Evolutionary conservation across 208 protist genomes (phyloP).

Genomic region (Acanthamoeba royreba): DNA sequence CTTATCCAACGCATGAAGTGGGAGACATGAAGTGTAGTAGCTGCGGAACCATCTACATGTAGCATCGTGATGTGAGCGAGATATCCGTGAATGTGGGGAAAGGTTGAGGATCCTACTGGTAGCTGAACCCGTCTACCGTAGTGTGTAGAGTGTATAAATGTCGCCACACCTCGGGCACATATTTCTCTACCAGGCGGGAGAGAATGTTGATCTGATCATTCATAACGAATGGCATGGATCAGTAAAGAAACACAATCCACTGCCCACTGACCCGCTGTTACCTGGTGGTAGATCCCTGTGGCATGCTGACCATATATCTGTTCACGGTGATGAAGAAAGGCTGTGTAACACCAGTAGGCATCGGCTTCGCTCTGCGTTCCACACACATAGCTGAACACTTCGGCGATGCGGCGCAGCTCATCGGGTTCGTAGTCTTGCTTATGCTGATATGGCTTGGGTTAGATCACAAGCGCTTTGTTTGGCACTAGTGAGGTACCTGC

Average conservation of each 20-base stretch:
- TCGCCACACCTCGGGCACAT: background rate
- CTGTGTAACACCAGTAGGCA: background rate
- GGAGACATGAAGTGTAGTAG: background rate
- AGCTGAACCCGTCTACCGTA: background rate
- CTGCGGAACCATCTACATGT: background rate
- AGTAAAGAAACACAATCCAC: too few relatives aligned
- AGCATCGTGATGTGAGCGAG: too few relatives aligned
- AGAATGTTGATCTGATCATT: background rate
- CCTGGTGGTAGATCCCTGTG: conserved; percentile 35
- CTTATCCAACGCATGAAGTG: background rate
- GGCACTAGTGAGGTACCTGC: too few relatives aligned
- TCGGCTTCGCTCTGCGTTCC: background rate
- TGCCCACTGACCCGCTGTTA: too few relatives aligned
- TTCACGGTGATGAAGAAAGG: background rate
- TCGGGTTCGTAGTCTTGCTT: background rate
- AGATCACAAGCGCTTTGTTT: too few relatives aligned
- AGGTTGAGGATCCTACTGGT: background rate
- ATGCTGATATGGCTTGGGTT: background rate
- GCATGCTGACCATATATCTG: conserved; percentile 22
- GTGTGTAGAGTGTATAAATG: background rate
- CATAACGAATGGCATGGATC: background rate
- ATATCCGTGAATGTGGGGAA: background rate
- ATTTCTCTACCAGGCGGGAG: background rate
- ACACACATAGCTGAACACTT: background rate
- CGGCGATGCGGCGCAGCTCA: background rate